Percentiles rank a stretch among this genome's conserved stretches.
Conservation (phyloP, 1,284 basidiomycete genomes). For the Apiotrichum akiyoshidainum region DNA sequence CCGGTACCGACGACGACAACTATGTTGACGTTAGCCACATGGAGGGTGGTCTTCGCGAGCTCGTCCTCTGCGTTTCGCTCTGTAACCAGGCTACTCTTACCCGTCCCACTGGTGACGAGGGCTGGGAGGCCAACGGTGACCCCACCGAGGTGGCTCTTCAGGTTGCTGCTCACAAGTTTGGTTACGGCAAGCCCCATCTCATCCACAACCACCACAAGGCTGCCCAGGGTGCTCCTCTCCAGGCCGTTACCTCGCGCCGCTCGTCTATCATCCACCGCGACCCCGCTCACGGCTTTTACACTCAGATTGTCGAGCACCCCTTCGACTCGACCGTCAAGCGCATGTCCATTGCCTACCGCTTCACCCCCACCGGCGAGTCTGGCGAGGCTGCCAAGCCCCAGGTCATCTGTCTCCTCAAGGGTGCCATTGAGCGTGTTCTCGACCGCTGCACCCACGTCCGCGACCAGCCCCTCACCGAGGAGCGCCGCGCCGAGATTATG, state of each 20-base stretch:
- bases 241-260: slow-evolving; percentile 9
- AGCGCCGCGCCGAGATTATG: slow-evolving; percentile 52
- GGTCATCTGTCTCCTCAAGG: slow-evolving; percentile 56
- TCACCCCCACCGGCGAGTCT: slow-evolving; percentile 18
- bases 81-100: slow-evolving; percentile 55
- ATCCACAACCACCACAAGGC: slow-evolving; percentile 27
- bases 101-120: slow-evolving; percentile 45
- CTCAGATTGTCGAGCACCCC: slow-evolving; percentile 54
- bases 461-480: slow-evolving; percentile 28
- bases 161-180: slow-evolving; percentile 60
- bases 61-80: slow-evolving; percentile 53
- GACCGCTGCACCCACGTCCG: slow-evolving; percentile 54
- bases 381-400: not conserved
- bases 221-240: slow-evolving; percentile 10
- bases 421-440: slow-evolving; percentile 63
- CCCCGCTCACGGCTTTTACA: slow-evolving; percentile 39
- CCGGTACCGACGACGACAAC: slow-evolving; percentile 21
- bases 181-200: slow-evolving; percentile 49
- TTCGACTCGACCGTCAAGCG: slow-evolving; percentile 65
- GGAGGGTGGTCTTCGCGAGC: slow-evolving; percentile 42
- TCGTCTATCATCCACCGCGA: slow-evolving; percentile 11
- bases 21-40: slow-evolving; percentile 32
- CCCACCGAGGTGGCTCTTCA: slow-evolving; percentile 66
- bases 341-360: slow-evolving; percentile 58
- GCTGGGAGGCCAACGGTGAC: slow-evolving; percentile 67